Base-by-base conservation (phyloP, 306 rosid species). In the Alnus rubra region DNA sequence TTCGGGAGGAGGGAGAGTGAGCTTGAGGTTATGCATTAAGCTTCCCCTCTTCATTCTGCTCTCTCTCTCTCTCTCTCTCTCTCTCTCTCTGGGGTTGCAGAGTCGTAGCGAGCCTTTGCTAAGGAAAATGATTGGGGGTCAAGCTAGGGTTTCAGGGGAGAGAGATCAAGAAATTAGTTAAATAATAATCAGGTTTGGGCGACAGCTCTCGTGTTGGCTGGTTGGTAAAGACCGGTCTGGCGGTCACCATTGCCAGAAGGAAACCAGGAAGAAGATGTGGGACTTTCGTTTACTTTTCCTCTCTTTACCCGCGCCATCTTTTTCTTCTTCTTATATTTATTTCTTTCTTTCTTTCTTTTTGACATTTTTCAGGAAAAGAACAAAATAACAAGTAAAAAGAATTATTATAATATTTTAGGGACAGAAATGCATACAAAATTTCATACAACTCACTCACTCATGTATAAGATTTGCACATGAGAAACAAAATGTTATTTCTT, bases 1-100 rank as follows among this genome's bases (percentile, higher is more conserved):
- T 62, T 90, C 96, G 9, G 90, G 81, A 10, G 72, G 85, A 85
- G 99, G 99, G 51, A 95, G 86, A 30, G 88, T 81, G 77, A 95
- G 97, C 84, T 84, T 91, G 84, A 95, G 97, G 75, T 71, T 83
- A 18, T 74, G 85, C 5, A 83, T 86, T 75, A 92, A 83, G 70
- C 56, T 74, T 80, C 97, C 99, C 78, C 71, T 95, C 45, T 85
- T 93, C 97, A 95, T 91, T 81, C 48, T 45, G 74, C 31, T 18
- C 28, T 12, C 42, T 19, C 73, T 81, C 65, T 58, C 74, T 75
- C 37, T n/a, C 50, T 44, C 42, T 53, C 72, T 50, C 31, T 45
- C 59, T 54, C 59, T 53, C 23, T 53, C 9, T 16, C 37, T 9
- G 8, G 19, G 58, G 23, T 53, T 15, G 44, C 18, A 15, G 58